phyloP scores from a whole-genome alignment of 163 green algal genomes.

The Volvox carteri region DNA sequence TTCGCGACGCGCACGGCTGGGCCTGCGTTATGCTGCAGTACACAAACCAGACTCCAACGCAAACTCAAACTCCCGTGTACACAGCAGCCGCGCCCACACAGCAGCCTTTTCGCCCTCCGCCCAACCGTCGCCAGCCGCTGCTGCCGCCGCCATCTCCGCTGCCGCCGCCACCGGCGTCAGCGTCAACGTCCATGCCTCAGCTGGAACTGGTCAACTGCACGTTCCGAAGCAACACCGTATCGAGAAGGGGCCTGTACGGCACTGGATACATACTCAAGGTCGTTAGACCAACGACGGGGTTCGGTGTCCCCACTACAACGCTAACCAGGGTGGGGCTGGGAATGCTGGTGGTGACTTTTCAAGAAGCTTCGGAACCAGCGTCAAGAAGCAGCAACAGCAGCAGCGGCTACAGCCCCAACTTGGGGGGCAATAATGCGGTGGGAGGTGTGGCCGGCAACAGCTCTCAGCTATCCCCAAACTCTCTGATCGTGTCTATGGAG shows the following conservation, averaged over 20 bases:
- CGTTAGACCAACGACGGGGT: neutral
- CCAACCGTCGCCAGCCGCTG: neutral
- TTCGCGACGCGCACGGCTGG: constrained; percentile 30
- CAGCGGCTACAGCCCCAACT: neutral
- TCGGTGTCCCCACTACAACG: neutral
- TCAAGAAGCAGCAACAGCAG: neutral
- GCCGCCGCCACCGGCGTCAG: neutral
- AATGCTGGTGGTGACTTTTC: neutral
- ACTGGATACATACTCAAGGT: neutral
- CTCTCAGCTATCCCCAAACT: neutral
- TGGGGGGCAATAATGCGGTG: too few relatives aligned
- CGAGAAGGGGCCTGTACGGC: neutral
- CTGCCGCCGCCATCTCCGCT: neutral
- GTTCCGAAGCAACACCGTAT: neutral
- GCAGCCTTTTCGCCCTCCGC: too few relatives aligned
- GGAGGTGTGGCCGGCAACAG: neutral
- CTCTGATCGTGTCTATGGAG: neutral
- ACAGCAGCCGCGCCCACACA: too few relatives aligned
- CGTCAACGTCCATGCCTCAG: neutral
- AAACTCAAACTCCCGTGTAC: too few relatives aligned
- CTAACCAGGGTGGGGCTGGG: neutral
- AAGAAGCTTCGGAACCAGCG: neutral
- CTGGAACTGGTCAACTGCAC: neutral
- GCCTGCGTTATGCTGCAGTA: constrained; percentile 31
- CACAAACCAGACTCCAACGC: neutral